Evolutionary conservation across 2,329 filamentous ascomycete genomes (phyloP).

Genomic region (Neocucurbitaria cava): DNA sequence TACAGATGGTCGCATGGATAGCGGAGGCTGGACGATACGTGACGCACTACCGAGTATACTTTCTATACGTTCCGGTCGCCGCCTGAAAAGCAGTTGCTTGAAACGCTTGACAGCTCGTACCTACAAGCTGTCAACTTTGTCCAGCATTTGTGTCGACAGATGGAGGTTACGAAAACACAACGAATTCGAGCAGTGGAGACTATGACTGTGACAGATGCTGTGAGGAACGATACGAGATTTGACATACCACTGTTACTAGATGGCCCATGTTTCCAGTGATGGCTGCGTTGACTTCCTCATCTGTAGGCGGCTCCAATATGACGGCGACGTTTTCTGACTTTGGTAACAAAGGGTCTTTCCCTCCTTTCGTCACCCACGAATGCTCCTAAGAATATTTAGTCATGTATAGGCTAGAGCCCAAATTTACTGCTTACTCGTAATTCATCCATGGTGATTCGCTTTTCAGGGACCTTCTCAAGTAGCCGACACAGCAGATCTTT

Average conservation of each 20-base stretch:
- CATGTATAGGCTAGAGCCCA: background rate
- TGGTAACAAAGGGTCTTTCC: constrained; percentile 78
- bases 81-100: constrained; percentile 72
- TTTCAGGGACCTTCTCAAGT: constrained; percentile 83
- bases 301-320: constrained; percentile 81
- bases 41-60: constrained; percentile 66
- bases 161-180: background rate
- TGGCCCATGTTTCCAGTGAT: constrained; percentile 91
- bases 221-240: constrained; percentile 3
- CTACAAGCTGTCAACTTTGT: constrained; percentile 49
- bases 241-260: constrained; percentile 76
- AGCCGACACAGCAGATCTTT: constrained; percentile 75
- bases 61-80: constrained; percentile 62
- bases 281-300: constrained; percentile 86
- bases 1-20: constrained; percentile 55
- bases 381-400: constrained; percentile 70
- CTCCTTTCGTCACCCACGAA: constrained; percentile 87
- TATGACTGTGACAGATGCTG: background rate
- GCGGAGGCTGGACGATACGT: constrained; percentile 65
- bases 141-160: background rate
- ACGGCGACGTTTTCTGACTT: constrained; percentile 86
- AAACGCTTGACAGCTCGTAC: constrained; percentile 93
- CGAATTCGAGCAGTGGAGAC: too few relatives aligned
- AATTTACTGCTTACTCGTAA: constrained; percentile 70
- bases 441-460: constrained; percentile 82